Evolutionary conservation across 2,329 filamentous ascomycete genomes (phyloP).

Genomic region (Juglanconis juglandina): DNA sequence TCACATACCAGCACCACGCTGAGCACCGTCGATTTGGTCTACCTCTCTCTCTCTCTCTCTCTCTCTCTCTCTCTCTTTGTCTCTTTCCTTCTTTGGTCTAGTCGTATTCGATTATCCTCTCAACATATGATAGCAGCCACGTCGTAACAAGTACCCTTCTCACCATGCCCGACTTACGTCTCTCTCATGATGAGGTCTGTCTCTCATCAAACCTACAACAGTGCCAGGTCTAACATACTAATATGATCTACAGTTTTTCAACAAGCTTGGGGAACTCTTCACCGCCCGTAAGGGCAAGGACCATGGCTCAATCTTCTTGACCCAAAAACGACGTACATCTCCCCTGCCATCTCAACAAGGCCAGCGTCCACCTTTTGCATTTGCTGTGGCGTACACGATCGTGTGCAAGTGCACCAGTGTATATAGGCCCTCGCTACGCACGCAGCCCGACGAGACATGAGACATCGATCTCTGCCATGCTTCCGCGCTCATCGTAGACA

Average conservation of each 20-base stretch:
- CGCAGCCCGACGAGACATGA: no score
- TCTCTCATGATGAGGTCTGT: slow-evolving; percentile 40
- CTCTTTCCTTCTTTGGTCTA: neutral
- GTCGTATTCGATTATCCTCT: neutral
- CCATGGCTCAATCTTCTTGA: slow-evolving; percentile 71
- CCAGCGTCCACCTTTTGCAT: neutral
- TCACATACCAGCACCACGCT: no score
- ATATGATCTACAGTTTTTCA: slow-evolving; percentile 63
- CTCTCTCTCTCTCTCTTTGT: neutral
- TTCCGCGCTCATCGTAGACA: no score
- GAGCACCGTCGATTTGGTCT: neutral
- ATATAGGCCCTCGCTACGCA: no score
- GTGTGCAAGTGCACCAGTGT: no score
- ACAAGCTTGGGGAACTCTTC: slow-evolving; percentile 65
- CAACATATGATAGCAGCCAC: neutral
- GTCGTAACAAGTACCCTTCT: neutral
- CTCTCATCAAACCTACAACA: neutral
- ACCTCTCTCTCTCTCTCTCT: neutral
- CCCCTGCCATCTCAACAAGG: neutral
- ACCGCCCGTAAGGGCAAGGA: slow-evolving; percentile 62
- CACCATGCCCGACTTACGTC: slow-evolving; percentile 27
- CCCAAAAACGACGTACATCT: slow-evolving; percentile 67
- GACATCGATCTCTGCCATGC: no score
- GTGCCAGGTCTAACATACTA: slow-evolving; percentile 12
- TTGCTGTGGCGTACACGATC: no score